A percentile compares a stretch with the other conserved stretches of the same genome.
Conservation (phyloP, 169 alveolate genomes). For the Babesia bovis region DNA sequence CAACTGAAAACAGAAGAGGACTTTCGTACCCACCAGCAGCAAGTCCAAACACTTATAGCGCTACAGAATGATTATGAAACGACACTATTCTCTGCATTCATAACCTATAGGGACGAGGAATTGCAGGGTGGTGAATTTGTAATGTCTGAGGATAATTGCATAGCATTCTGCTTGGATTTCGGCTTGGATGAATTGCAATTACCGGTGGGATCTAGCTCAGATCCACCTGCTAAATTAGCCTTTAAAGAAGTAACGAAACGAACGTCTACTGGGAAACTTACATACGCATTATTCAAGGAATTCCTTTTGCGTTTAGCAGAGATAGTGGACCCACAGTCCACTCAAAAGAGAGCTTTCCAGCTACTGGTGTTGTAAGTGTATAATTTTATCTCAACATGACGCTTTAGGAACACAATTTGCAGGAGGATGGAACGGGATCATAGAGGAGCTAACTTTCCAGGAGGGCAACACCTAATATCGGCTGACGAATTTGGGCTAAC, state of each 20-base stretch:
- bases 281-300: constrained; percentile 52
- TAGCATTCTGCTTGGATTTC: constrained; percentile 55
- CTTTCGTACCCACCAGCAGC: not conserved
- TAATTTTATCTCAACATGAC: not conserved
- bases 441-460: not conserved
- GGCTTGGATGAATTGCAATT: constrained; percentile 36
- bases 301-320: constrained; percentile 45
- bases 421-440: constrained; percentile 16
- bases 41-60: constrained; percentile 26
- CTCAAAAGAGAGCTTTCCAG: constrained; percentile 55
- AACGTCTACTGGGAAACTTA: constrained; percentile 31
- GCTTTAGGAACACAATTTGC: constrained; percentile 18
- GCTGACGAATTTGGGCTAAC: constrained; percentile 25
- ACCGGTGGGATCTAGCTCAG: constrained; percentile 10
- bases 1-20: constrained; percentile 2
- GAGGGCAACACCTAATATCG: constrained; percentile 1
- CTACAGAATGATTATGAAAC: constrained; percentile 50
- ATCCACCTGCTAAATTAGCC: constrained; percentile 55
- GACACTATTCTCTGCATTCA: constrained; percentile 48
- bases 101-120: constrained; percentile 30
- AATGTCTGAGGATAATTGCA: constrained; percentile 44
- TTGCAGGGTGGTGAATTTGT: constrained; percentile 57
- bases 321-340: constrained; percentile 50
- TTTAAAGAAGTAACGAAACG: constrained; percentile 7
- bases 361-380: constrained; percentile 41